Conservation (phyloP, 106 monocot genomes). For the Alisma plantagoaquatica region DNA sequence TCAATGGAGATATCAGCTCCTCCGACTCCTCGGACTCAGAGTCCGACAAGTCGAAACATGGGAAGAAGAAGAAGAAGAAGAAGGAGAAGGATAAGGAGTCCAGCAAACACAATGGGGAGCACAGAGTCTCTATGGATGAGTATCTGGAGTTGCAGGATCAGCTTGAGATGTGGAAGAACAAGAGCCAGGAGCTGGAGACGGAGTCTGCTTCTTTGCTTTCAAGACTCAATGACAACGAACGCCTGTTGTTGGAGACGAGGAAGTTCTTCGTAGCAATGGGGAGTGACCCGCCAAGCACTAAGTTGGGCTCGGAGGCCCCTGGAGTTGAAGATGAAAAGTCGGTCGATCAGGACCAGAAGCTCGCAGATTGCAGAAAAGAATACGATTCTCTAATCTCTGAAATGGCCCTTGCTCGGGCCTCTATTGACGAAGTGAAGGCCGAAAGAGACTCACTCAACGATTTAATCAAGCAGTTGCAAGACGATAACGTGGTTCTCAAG, state of each 20-base stretch:
- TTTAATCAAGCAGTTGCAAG: background rate
- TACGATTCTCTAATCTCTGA: slow-evolving; percentile 4
- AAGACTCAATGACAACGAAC: slow-evolving; percentile 14
- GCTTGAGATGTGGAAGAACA: slow-evolving; percentile 13
- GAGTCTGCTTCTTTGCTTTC: slow-evolving; percentile 1
- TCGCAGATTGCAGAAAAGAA: background rate
- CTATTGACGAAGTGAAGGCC: slow-evolving; percentile 3
- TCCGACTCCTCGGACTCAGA: slow-evolving; percentile 20
- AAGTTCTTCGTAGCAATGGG: background rate
- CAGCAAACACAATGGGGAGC: background rate
- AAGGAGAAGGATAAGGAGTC: background rate
- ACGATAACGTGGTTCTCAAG: slow-evolving; percentile 9
- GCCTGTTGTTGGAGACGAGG: background rate
- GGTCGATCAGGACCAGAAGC: slow-evolving; percentile 10
- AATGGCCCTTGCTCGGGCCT: slow-evolving; percentile 3
- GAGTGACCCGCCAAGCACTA: too few species aligned
- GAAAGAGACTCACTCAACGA: background rate
- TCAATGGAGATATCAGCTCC: slow-evolving; percentile 14
- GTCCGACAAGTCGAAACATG: too few species aligned
- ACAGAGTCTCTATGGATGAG: slow-evolving; percentile 7
- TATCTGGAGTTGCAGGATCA: slow-evolving; percentile 5
- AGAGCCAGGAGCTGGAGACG: slow-evolving; percentile 17
- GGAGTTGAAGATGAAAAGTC: slow-evolving; percentile 11
- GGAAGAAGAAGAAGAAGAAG: background rate
- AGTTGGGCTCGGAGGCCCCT: background rate